Base-by-base conservation (phyloP, 169 alveolate genomes). In the Prorocentrum cordatum region DNA sequence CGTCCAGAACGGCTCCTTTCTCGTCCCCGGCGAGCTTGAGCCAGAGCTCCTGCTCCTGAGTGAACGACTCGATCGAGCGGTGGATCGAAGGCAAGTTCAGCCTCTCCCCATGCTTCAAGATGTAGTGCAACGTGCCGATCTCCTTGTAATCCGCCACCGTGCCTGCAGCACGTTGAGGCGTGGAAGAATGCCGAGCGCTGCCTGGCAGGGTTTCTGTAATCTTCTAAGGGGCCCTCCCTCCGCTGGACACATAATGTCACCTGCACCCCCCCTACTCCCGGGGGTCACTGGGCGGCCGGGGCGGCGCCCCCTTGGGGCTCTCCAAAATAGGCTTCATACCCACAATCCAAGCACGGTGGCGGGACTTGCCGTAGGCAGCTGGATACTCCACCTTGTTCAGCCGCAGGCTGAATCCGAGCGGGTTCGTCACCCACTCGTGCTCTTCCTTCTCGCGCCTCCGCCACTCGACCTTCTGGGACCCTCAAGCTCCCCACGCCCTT, bases 371-470 rank as follows among this genome's bases (percentile, higher is more conserved):
- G n/a, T n/a, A n/a, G n/a, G n/a, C n/a, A n/a, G n/a, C n/a, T n/a
- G n/a, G n/a, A n/a, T n/a, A 35, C 68, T 59, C 68, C 68, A 59
- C 68, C 27, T 59, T 59, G 68, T 59, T 59, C 24, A 59, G 68
- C 68, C 68, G 68, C 1, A 59, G 68, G 27, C 84, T 72, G 84
- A 72, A 72, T 14, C 84, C 84, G 22, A 72, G 35, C 66, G 90
- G 39, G 61, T 80, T 80, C n/a, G 90, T 80, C 38, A 80, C 90
- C 90, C 90, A 80, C 80, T 80, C 90, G 33, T 80, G 90, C 90
- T 80, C 90, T 9, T 80, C 90, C 58, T 80, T 80, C 67, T 80
- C 90, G 20, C 90, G 45, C 20, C 90, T 77, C 39, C 90, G 79
- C 90, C 90, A 80, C 58, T 80, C 90, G 68, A 80, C 62, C 38